Base-by-base conservation (phyloP, 768 basidiomycete species). In the Lentinula edodes region DNA sequence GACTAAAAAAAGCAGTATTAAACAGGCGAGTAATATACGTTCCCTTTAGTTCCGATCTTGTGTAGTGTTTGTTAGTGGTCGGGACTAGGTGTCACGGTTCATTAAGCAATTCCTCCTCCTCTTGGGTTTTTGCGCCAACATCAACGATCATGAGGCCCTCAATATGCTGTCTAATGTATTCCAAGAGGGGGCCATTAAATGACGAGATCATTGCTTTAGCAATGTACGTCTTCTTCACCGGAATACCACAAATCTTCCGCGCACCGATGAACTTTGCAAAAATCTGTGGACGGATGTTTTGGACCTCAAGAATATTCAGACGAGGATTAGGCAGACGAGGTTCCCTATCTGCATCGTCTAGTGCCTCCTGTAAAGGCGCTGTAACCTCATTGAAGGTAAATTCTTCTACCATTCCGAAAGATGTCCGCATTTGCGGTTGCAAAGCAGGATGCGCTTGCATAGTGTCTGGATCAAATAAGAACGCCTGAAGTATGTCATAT, bases 401-500 rank as follows among this genome's bases (percentile, higher is more conserved):
- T 9, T 52, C 41, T 6, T 52, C 50, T 2, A 51, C 38, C 5
- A 60, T 41, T 2, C 39, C 36, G 15, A 60, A 51, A 2, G 35
- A 5, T 43, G 13, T 20, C 6, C 32, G n/a, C 34, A 62, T 6
- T 16, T 23, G 23, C 57, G 34, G 36, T 41, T 61, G 62, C 57
- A 13, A 48, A 51, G 32, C 28, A 57, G 48, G 52, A 55, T 39
- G 57, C 66, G 60, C 28, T 57, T 65, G 42, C 20, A 23, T 34
- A 16, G 41, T 67, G 42, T 65, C 64, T 4, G 78, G 75, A 62
- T 82, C 74, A 55, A 73, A 71, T 54, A 80, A 72, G 66, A 89
- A 83, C n/a, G 77, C 64, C 2, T 80, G 72, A 55, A 87, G 75
- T 50, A 87, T 67, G 20, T 71, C 65, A 36, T 68, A 60, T 51